phyloP scores from a whole-genome alignment of 208 protist genomes.

The Wallacemonas collosoma region DNA sequence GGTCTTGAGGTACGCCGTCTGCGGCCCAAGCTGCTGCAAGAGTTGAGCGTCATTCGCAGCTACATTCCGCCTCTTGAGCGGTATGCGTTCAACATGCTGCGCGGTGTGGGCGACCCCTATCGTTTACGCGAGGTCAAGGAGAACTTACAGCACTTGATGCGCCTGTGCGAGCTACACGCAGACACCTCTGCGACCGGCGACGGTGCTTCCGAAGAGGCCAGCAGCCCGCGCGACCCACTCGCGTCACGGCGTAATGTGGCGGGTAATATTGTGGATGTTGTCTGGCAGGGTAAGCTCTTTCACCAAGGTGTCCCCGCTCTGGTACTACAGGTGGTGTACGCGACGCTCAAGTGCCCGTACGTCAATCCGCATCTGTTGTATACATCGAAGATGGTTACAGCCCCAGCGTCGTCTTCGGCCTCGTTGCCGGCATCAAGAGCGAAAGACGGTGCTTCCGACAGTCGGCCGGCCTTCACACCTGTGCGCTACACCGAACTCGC shows the following conservation, averaged over 20 bases:
- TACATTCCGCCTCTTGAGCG: conserved; percentile 48
- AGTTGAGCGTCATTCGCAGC: conserved; percentile 48
- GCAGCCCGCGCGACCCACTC: not conserved
- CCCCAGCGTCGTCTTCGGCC: not conserved
- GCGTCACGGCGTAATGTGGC: conserved; percentile 11
- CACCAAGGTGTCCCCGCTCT: conserved; percentile 43
- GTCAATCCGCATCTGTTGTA: conserved; percentile 31
- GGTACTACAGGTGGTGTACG: conserved; percentile 32
- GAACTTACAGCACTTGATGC: conserved; percentile 41
- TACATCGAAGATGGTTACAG: conserved; percentile 35
- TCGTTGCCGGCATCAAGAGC: not conserved
- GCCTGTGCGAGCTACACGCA: conserved; percentile 29
- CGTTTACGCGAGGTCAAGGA: conserved; percentile 40
- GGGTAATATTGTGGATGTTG: conserved; percentile 33
- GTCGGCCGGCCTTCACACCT: conserved; percentile 15
- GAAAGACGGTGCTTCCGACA: not conserved
- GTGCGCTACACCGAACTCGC: conserved; percentile 46
- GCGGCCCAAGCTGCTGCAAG: conserved; percentile 32
- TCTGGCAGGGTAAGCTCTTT: conserved; percentile 55
- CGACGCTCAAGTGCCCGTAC: conserved; percentile 38
- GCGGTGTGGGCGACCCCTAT: conserved; percentile 28
- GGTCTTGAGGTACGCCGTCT: conserved; percentile 44
- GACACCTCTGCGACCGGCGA: not conserved
- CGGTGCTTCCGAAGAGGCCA: not conserved
- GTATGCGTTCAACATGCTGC: conserved; percentile 32